These are phyloP conservation scores for Hanseniaspora thailandica DNA, from an alignment of 805 yeast species.

Conservation along the genomic window DNA sequence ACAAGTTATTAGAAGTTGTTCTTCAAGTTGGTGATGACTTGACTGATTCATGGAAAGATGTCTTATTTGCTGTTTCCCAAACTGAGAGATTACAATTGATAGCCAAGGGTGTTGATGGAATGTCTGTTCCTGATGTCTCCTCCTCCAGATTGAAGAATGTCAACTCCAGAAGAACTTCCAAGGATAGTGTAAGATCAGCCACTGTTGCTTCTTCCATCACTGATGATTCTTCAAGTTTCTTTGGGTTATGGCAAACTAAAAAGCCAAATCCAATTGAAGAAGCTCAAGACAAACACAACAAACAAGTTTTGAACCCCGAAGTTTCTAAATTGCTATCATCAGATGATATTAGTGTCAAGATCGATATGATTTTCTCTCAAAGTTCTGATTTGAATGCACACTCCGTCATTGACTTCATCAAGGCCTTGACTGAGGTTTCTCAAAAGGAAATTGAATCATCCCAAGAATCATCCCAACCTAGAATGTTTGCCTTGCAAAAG, in stretches of 20 bases:
- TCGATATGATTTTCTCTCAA: constrained; percentile 79
- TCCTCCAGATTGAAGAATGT: constrained; percentile 55
- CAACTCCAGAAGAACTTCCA: constrained; percentile 14
- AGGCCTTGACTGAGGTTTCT: constrained; percentile 75
- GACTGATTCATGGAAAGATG: constrained; percentile 70
- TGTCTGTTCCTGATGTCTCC: constrained; percentile 72
- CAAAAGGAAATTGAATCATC: constrained; percentile 84
- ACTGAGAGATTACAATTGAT: constrained; percentile 81
- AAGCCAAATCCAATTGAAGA: constrained; percentile 50
- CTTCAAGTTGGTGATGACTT: constrained; percentile 67
- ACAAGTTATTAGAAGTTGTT: constrained; percentile 63
- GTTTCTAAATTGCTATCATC: constrained; percentile 49
- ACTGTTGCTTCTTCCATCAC: constrained; percentile 30
- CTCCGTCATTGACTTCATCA: constrained; percentile 78
- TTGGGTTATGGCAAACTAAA: constrained; percentile 47
- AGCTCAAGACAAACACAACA: constrained; percentile 59
- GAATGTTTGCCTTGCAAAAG: constrained; percentile 86
- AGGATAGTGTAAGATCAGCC: constrained; percentile 10
- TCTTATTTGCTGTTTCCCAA: constrained; percentile 74
- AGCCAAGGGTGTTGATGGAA: constrained; percentile 77
- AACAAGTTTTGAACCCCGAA: constrained; percentile 51
- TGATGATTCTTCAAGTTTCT: constrained; percentile 41
- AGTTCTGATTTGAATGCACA: constrained; percentile 68
- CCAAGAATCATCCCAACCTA: constrained; percentile 67
- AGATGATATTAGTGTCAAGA: constrained; percentile 62